A percentile compares a stretch with the other conserved stretches of the same genome.
phyloP scores from a whole-genome alignment of 164 flowering plant genomes.

The Cinnamomum micranthum region DNA sequence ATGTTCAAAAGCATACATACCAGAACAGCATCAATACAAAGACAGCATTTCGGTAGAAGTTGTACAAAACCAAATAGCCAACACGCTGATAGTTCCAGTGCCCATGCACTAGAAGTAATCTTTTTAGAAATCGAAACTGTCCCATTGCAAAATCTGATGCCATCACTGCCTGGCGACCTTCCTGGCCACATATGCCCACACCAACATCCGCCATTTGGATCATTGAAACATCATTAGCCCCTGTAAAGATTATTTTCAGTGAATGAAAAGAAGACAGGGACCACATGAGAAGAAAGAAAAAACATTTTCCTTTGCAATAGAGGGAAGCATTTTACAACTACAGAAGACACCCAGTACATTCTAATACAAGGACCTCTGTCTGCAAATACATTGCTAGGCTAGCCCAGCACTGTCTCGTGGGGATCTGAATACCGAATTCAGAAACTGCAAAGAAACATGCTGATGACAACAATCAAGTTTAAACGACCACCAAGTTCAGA shows the following conservation, averaged over 20 bases:
- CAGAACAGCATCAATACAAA: slow-evolving; percentile 92
- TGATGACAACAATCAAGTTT: neutral
- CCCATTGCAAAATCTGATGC: slow-evolving; percentile 99
- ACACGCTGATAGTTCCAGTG: slow-evolving; percentile 94
- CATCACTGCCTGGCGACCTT: slow-evolving; percentile 98
- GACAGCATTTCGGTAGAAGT: slow-evolving; percentile 93
- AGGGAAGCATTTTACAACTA: neutral
- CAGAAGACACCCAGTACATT: neutral
- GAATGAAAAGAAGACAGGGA: neutral
- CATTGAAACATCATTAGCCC: slow-evolving; percentile 98
- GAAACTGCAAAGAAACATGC: neutral
- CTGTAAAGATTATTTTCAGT: slow-evolving; percentile 26
- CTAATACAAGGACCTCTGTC: neutral
- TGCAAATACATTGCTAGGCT: neutral
- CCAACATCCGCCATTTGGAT: slow-evolving; percentile 99
- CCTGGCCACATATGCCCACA: slow-evolving; percentile 93
- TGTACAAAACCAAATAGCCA: slow-evolving; percentile 80
- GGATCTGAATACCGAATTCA: neutral
- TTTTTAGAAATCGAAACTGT: slow-evolving; percentile 78
- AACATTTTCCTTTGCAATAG: neutral
- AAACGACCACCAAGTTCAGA: neutral
- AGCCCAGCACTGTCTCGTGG: neutral
- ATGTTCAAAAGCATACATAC: slow-evolving; percentile 30
- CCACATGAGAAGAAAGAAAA: neutral
- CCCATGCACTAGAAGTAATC: slow-evolving; percentile 85